Base-by-base conservation (phyloP, 345 rosid genomes). In the Lepidium sativum region DNA sequence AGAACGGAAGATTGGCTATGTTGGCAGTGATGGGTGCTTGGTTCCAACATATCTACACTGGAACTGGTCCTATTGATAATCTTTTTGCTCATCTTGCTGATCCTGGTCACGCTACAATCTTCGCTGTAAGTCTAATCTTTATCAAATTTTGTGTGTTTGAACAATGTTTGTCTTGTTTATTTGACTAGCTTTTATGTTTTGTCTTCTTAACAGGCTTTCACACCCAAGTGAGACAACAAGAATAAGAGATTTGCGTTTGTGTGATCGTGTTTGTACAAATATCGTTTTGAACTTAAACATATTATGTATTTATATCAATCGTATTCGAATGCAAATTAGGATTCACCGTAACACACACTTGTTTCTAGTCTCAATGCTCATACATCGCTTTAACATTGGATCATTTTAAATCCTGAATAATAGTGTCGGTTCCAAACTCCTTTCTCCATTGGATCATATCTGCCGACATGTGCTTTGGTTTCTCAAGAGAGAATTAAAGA, bases 1-100 rank as follows among this genome's bases (percentile, higher is more conserved):
- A 94, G 81, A 94, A 90, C 54, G 99, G 96, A 1, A 82, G 99
- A 66, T 69, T 90, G 78, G 97, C 97, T 37, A 94, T 94, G 96
- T 79, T 94, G 86, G 96, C 99, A 38, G 99, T 94, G 64, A 85
- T 94, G 86, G 99, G 99, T 33, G 99, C 97, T 8, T 90, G 99
- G 99, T 94, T 94, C 83, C 97, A 94, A 75, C 99, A 94, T 63
- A 85, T 94, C 51, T 94, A 94, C 86, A 90, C 97, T 0, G 97
- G 97, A 12, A 83, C 96, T 18, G 99, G 99, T 38, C 99, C 99
- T 9, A 94, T 94, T 17, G 99, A 90, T 71, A 94, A 94, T 67
- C 91, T 94, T 61, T 90, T 88, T 57, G 96, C 96, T 31, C 99
- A 94, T 78, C 97, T 94, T 14, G 86, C 95, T 41, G 97, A 94